phyloP scores from a whole-genome alignment of 306 rosid genomes.

The Corylus avellana region DNA sequence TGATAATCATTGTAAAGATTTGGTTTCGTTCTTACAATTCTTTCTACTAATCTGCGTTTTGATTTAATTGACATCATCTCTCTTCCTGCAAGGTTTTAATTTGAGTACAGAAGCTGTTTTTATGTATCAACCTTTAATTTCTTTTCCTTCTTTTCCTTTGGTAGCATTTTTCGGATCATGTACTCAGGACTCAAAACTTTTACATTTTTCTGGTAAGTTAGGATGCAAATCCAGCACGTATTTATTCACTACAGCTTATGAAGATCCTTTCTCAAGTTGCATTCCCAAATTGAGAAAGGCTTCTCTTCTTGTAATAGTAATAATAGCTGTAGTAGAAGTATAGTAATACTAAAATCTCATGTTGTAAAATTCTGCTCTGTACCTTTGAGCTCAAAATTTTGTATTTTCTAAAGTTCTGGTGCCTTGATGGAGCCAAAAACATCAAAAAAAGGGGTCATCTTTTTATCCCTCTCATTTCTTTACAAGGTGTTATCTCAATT shows the following conservation, averaged over 20 bases:
- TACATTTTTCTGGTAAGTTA: slow-evolving; percentile 3
- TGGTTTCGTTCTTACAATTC: not conserved
- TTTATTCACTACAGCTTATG: not conserved
- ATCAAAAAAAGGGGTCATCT: not conserved
- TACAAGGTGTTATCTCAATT: not conserved
- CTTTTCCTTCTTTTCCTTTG: not conserved
- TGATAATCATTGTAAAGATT: not conserved
- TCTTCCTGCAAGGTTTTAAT: not conserved
- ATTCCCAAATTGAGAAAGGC: not conserved
- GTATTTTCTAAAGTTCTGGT: not conserved
- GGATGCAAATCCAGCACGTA: not conserved
- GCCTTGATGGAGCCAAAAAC: not conserved
- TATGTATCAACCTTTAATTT: not conserved
- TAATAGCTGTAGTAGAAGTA: not conserved
- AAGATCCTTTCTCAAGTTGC: not conserved
- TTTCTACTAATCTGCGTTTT: not conserved
- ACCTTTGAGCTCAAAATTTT: not conserved
- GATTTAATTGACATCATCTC: not conserved
- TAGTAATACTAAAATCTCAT: not conserved
- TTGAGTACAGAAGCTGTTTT: not conserved
- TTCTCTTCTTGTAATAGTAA: not conserved
- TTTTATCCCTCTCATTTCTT: not conserved
- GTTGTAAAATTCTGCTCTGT: not conserved
- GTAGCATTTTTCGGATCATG: slow-evolving; percentile 9
- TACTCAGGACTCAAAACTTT: not conserved